Conservation (phyloP, 2,329 filamentous ascomycete genomes). For the Colletotrichum musicola region DNA sequence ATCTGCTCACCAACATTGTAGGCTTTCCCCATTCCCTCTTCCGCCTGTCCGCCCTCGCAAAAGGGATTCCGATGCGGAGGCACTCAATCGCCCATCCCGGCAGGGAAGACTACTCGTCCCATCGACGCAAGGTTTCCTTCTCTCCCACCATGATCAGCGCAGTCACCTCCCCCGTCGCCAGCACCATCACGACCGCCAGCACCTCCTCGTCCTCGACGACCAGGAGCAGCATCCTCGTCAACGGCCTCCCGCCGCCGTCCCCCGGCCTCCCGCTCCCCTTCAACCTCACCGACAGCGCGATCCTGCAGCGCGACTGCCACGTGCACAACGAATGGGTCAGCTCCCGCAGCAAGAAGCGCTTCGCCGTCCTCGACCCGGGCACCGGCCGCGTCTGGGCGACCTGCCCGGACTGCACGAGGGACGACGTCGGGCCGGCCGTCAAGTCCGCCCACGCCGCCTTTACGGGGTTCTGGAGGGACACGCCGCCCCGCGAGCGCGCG, state of each 20-base stretch:
- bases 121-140: slow-evolving; percentile 34
- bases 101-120: slow-evolving; percentile 30
- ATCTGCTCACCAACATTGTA: slow-evolving; percentile 1
- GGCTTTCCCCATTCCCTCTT: background rate
- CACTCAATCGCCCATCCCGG: slow-evolving; percentile 33
- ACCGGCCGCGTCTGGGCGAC: slow-evolving; percentile 63
- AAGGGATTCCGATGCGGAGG: slow-evolving; percentile 31
- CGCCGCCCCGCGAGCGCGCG: slow-evolving; percentile 51
- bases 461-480: slow-evolving; percentile 52
- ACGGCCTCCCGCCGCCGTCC: slow-evolving; percentile 15
- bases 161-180: slow-evolving; percentile 23
- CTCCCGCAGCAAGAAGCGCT: slow-evolving; percentile 60
- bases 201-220: slow-evolving; percentile 22
- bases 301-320: slow-evolving; percentile 63
- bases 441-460: slow-evolving; percentile 52
- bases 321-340: slow-evolving; percentile 61
- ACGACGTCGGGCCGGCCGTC: slow-evolving; percentile 54
- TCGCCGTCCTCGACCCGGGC: slow-evolving; percentile 67
- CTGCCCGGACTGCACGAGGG: slow-evolving; percentile 60
- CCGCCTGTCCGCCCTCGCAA: background rate
- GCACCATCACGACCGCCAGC: slow-evolving; percentile 22
- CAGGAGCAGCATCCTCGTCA: slow-evolving; percentile 20
- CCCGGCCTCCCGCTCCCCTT: slow-evolving; percentile 48
- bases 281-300: slow-evolving; percentile 59
- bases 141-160: slow-evolving; percentile 34